These are phyloP conservation scores for Mrakia gelida DNA, from an alignment of 768 basidiomycete genomes.

Conservation along the genomic window DNA sequence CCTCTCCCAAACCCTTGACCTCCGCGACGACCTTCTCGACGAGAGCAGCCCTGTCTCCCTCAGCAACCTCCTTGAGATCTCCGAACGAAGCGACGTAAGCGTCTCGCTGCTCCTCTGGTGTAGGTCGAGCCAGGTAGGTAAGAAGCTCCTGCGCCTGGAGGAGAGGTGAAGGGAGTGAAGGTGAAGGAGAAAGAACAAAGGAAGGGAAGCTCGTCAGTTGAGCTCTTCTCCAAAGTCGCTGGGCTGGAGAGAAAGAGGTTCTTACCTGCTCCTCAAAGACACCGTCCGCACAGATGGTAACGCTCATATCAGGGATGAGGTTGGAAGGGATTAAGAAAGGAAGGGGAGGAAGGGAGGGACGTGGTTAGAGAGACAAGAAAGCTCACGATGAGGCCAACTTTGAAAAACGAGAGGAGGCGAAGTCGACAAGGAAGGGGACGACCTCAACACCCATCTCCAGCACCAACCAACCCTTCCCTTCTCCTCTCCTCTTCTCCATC, in stretches of 20 bases:
- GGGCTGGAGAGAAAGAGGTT: neutral
- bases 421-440: neutral
- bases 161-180: constrained; percentile 23
- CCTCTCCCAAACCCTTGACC: constrained; percentile 67
- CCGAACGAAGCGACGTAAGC: constrained; percentile 63
- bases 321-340: neutral
- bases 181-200: neutral
- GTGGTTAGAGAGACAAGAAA: neutral
- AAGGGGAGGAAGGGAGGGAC: neutral
- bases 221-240: neutral
- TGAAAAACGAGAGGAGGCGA: neutral
- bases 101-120: constrained; percentile 64
- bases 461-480: neutral
- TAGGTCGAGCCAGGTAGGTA: constrained; percentile 63
- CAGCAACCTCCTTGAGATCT: constrained; percentile 50
- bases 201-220: neutral
- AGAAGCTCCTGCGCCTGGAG: constrained; percentile 70
- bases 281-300: constrained; percentile 80
- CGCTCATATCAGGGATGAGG: constrained; percentile 32
- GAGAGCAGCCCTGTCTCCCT: constrained; percentile 42
- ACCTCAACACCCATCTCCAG: neutral
- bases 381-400: neutral
- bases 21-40: constrained; percentile 60
- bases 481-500: neutral
- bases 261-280: constrained; percentile 79